Evolutionary conservation across 139 green algal genomes (phyloP).

Genomic region (Tetradesmus obliquus): DNA sequence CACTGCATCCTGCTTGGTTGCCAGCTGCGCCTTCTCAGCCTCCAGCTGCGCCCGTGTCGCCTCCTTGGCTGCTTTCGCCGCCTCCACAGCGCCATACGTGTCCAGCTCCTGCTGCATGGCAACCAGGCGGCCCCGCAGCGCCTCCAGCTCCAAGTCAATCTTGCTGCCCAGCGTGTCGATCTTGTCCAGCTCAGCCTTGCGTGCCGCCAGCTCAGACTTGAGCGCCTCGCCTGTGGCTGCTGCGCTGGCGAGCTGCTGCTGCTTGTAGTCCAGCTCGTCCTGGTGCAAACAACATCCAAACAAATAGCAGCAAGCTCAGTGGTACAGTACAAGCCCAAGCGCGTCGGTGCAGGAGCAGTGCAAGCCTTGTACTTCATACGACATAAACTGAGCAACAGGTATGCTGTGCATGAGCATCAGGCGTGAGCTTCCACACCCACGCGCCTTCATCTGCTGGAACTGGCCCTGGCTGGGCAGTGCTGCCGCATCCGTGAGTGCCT

Average conservation of each 20-base stretch:
- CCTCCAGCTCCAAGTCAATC: conserved; percentile 50
- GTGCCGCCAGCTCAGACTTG: conserved; percentile 37
- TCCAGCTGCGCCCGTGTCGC: not conserved
- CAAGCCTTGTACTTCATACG: not conserved
- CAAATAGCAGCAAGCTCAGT: not conserved
- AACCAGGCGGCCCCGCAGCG: not conserved
- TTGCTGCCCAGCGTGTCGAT: conserved; percentile 62
- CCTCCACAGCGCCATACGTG: not conserved
- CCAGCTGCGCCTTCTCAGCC: not conserved
- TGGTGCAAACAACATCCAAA: conserved; percentile 28
- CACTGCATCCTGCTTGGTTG: not conserved
- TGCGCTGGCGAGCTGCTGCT: conserved; percentile 58
- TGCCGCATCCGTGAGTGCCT: not conserved
- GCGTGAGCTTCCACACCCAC: not conserved
- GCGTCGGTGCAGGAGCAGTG: not conserved
- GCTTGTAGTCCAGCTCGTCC: conserved; percentile 80
- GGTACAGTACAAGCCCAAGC: not conserved
- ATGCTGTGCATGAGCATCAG: not conserved
- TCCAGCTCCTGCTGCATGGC: conserved; percentile 25
- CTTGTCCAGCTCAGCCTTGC: conserved; percentile 59
- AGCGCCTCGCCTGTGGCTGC: conserved; percentile 34
- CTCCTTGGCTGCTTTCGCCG: not conserved
- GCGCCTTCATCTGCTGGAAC: conserved; percentile 68
- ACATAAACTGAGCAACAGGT: not conserved
- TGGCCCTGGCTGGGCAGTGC: conserved; percentile 60